These are phyloP conservation scores for Mycena citricolor DNA, from an alignment of 1,284 basidiomycete genomes.

Conservation along the genomic window DNA sequence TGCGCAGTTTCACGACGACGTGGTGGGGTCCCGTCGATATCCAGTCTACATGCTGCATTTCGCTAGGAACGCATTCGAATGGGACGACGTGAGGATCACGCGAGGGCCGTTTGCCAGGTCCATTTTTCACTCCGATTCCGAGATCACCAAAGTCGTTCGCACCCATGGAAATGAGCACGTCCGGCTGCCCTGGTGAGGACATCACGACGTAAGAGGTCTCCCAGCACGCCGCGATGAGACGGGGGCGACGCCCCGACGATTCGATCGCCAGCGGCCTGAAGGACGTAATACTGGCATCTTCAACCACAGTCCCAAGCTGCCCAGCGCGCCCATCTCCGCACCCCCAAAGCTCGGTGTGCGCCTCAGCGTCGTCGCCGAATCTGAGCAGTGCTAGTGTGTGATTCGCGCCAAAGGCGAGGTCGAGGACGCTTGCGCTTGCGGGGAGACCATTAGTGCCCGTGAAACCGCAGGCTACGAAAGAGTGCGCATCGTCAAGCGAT, in stretches of 20 bases:
- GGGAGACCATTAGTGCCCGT: conserved; percentile 29
- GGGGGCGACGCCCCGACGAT: conserved; percentile 37
- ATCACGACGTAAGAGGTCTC: conserved; percentile 78
- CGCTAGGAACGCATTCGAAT: conserved; percentile 38
- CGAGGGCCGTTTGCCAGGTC: conserved; percentile 13
- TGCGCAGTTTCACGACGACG: conserved; percentile 43
- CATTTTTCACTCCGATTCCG: conserved; percentile 45
- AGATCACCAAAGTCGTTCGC: conserved; percentile 82
- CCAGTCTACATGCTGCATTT: conserved; percentile 34
- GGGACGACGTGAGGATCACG: conserved; percentile 41
- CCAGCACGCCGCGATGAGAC: conserved; percentile 68
- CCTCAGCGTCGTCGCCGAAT: conserved; percentile 16
- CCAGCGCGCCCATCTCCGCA: conserved; percentile 62
- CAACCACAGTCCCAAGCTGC: conserved; percentile 54
- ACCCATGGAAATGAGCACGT: conserved; percentile 78
- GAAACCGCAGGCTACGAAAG: conserved; percentile 52
- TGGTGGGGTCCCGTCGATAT: conserved; percentile 75
- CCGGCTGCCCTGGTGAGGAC: conserved; percentile 38
- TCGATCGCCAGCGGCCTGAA: conserved; percentile 46
- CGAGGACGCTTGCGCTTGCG: conserved; percentile 34
- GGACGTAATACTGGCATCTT: conserved; percentile 29
- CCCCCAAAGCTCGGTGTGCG: conserved; percentile 56
- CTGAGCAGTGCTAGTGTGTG: conserved; percentile 61
- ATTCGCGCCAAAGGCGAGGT: conserved; percentile 61
- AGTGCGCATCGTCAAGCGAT: conserved; percentile 55